Evolutionary conservation across 306 rosid species (phyloP).

Genomic region (Vigna mungo): DNA sequence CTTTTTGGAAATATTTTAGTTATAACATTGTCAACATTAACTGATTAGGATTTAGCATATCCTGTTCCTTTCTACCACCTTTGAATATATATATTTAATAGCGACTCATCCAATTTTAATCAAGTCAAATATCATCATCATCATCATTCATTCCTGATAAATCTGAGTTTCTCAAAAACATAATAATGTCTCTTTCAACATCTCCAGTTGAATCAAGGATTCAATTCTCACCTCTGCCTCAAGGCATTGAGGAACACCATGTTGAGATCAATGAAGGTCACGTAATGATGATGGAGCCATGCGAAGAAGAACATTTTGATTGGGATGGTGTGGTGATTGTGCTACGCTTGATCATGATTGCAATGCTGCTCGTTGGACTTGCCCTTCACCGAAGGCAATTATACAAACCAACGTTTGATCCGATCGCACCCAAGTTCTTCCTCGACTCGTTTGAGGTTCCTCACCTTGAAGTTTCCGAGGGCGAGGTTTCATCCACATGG

Average conservation of each 20-base stretch:
- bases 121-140: not conserved
- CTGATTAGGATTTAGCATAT: not conserved
- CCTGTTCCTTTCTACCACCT: not conserved
- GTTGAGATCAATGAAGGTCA: not conserved
- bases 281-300: not conserved
- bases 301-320: constrained; percentile 33
- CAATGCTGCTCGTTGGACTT: constrained; percentile 22
- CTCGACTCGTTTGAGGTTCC: constrained; percentile 33
- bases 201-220: constrained; percentile 33
- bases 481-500: constrained; percentile 42
- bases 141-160: not conserved
- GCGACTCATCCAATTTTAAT: not conserved
- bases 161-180: not conserved
- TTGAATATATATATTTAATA: not conserved
- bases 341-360: constrained; percentile 36
- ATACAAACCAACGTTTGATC: not conserved
- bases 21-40: constrained; percentile 35
- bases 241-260: not conserved
- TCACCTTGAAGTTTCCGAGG: constrained; percentile 34
- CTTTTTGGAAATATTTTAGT: not conserved
- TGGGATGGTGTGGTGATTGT: constrained; percentile 2
- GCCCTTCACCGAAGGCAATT: not conserved
- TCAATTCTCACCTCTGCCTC: constrained; percentile 35
- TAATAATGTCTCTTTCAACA: constrained; percentile 33
- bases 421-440: constrained; percentile 39